Percentiles rank a stretch among this genome's conserved stretches.
These are phyloP conservation scores for Trichosanthes cucumerina DNA, from an alignment of 306 rosid species.

Conservation along the genomic window DNA sequence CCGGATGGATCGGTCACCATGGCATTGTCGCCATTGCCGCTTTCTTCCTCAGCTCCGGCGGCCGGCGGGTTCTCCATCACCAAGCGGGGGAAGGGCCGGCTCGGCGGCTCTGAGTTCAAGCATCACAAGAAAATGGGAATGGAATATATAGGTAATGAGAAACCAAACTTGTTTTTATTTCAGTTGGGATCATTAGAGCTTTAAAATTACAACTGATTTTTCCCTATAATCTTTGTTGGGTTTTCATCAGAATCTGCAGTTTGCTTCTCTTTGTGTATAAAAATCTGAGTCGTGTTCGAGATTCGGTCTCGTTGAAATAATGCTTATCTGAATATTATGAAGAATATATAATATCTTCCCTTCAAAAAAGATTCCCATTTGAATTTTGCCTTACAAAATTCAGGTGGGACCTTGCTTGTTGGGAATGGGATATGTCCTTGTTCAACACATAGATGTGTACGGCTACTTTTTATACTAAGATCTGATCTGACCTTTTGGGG, in stretches of 20 bases:
- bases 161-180: neutral
- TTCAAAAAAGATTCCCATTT: neutral
- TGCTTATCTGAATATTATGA: constrained; percentile 8
- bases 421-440: constrained; percentile 11
- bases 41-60: constrained; percentile 46
- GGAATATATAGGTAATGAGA: constrained; percentile 45
- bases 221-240: neutral
- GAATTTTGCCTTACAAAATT: neutral
- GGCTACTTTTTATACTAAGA: constrained; percentile 12
- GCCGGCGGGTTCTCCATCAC: constrained; percentile 31
- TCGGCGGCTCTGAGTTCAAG: constrained; percentile 44
- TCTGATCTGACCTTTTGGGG: constrained; percentile 12
- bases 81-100: constrained; percentile 45
- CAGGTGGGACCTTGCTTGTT: constrained; percentile 15
- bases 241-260: neutral
- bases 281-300: neutral
- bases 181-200: neutral
- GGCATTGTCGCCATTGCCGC: constrained; percentile 71
- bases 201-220: neutral
- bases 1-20: constrained; percentile 64
- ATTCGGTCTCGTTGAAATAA: constrained; percentile 6
- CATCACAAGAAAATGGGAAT: constrained; percentile 41
- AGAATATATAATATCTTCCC: neutral
- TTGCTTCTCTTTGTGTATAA: constrained; percentile 8
- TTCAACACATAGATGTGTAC: constrained; percentile 14